Conservation (phyloP, 2,329 filamentous ascomycete species). For the Penicillium digitatum region DNA sequence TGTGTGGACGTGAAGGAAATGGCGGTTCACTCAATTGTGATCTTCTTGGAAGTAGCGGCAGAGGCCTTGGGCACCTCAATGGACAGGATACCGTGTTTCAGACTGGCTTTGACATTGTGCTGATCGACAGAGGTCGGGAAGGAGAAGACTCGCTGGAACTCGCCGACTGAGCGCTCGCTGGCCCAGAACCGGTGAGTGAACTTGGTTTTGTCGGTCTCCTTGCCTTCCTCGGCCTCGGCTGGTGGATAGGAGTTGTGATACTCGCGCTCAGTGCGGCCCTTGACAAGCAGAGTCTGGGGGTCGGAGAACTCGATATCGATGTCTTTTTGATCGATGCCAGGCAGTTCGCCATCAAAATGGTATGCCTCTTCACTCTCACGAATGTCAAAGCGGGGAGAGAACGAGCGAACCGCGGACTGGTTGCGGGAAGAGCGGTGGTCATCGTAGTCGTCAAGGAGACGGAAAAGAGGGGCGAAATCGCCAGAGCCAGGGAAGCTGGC, state of each 20-base stretch:
- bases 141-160: slow-evolving; percentile 57
- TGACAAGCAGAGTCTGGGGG: slow-evolving; percentile 46
- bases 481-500: slow-evolving; percentile 25
- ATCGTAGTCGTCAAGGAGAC: slow-evolving; percentile 46
- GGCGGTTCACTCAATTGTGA: slow-evolving; percentile 52
- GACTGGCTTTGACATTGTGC: slow-evolving; percentile 56
- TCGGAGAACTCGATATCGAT: slow-evolving; percentile 49
- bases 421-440: slow-evolving; percentile 31
- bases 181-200: slow-evolving; percentile 54
- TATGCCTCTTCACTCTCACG: slow-evolving; percentile 45
- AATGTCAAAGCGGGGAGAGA: slow-evolving; percentile 48
- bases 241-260: slow-evolving; percentile 37
- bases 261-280: slow-evolving; percentile 42
- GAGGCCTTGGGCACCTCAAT: slow-evolving; percentile 56
- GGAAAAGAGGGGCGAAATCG: slow-evolving; percentile 46
- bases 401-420: slow-evolving; percentile 25
- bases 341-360: slow-evolving; percentile 48
- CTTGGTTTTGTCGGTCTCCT: slow-evolving; percentile 19
- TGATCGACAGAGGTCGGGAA: slow-evolving; percentile 58
- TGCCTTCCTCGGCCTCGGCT: slow-evolving; percentile 46
- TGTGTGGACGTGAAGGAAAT: neutral
- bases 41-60: slow-evolving; percentile 48
- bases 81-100: slow-evolving; percentile 59
- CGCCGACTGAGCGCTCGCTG: slow-evolving; percentile 56
- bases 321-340: slow-evolving; percentile 46